phyloP scores from a whole-genome alignment of 495 filamentous ascomycete species.

The Wilcoxina mikolae region DNA sequence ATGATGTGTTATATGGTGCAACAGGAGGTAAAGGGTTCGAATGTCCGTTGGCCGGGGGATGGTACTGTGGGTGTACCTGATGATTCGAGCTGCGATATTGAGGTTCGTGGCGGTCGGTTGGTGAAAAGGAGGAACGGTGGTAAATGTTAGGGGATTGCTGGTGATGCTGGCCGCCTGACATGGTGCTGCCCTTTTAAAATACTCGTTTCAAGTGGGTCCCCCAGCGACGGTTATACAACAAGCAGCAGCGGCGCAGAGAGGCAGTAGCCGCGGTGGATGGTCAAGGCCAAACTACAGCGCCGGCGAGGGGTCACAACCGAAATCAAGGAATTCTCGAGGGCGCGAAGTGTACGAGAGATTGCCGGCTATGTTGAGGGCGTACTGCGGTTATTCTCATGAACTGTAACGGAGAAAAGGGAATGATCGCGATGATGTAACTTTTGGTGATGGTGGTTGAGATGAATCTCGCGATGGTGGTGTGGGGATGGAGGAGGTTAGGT shows the following conservation, averaged over 20 bases:
- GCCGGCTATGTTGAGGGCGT: neutral
- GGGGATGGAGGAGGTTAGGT: neutral
- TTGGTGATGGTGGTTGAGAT: neutral
- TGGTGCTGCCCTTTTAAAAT: conserved; percentile 13
- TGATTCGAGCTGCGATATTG: conserved; percentile 20
- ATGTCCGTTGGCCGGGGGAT: conserved; percentile 20
- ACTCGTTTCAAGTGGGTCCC: conserved; percentile 4
- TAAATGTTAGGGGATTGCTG: conserved; percentile 28
- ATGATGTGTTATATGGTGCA: conserved; percentile 17
- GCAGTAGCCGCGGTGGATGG: neutral
- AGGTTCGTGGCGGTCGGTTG: conserved; percentile 26
- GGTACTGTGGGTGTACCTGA: conserved; percentile 7
- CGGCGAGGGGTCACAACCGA: neutral
- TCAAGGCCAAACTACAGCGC: neutral
- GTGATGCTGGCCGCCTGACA: conserved; percentile 29
- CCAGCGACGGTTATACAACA: neutral
- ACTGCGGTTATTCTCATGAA: neutral
- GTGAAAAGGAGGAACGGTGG: conserved; percentile 27
- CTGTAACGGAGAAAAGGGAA: neutral
- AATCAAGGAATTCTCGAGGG: neutral
- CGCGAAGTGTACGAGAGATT: neutral
- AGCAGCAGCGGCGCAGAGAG: neutral
- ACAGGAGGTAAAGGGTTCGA: conserved; percentile 20
- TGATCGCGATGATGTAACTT: neutral
- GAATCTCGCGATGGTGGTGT: neutral